phyloP scores from a whole-genome alignment of 1,284 basidiomycete genomes.

The Ganoderma leucocontextum region DNA sequence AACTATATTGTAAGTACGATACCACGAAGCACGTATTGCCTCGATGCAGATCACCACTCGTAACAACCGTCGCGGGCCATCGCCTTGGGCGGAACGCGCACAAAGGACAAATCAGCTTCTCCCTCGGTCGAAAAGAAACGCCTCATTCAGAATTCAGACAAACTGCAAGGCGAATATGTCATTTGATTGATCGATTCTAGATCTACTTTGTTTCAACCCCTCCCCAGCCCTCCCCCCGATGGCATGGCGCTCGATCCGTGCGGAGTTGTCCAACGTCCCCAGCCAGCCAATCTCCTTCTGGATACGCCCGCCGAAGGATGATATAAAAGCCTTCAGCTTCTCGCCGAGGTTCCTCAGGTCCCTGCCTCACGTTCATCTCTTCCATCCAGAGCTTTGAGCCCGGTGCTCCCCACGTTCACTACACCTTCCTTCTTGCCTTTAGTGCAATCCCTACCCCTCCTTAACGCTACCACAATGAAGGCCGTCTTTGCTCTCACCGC shows the following conservation, averaged over 20 bases:
- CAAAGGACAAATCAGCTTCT: neutral
- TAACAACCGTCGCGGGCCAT: slow-evolving; percentile 11
- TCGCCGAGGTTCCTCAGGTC: neutral
- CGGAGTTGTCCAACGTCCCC: neutral
- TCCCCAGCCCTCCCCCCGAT: too few relatives aligned
- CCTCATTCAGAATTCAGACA: slow-evolving; percentile 4
- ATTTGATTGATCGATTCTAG: slow-evolving; percentile 2
- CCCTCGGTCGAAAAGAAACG: neutral
- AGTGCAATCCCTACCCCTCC: neutral
- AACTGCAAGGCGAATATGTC: neutral
- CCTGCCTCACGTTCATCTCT: slow-evolving; percentile 12
- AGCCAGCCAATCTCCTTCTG: neutral
- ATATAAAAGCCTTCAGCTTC: slow-evolving; percentile 3
- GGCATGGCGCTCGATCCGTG: neutral
- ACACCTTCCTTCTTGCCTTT: slow-evolving; percentile 9
- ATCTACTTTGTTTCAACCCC: neutral
- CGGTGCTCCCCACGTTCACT: slow-evolving; percentile 12
- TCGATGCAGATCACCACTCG: slow-evolving; percentile 4
- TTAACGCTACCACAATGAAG: slow-evolving; percentile 12
- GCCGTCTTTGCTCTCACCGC: slow-evolving; percentile 9
- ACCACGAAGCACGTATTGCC: neutral
- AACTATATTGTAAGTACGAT: neutral
- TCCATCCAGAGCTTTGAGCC: slow-evolving; percentile 14
- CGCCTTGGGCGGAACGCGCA: slow-evolving; percentile 5
- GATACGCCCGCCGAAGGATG: neutral